Evolutionary conservation across 2,329 filamentous ascomycete genomes (phyloP).

Genomic region (Ilyonectria robusta): DNA sequence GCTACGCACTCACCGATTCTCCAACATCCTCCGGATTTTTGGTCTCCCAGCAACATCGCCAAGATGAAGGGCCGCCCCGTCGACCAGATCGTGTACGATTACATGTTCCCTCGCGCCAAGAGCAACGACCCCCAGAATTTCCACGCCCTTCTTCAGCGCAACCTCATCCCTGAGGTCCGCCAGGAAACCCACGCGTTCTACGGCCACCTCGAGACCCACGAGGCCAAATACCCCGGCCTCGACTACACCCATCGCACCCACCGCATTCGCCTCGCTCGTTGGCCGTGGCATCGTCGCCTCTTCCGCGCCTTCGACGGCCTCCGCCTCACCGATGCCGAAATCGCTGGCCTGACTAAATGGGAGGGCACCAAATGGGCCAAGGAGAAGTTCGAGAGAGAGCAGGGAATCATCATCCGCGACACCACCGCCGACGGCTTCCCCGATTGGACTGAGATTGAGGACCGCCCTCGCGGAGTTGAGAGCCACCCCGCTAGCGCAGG

Average conservation of each 20-base stretch:
- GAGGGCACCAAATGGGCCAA: conserved; percentile 88
- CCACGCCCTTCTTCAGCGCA: conserved; percentile 76
- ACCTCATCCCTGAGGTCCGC: conserved; percentile 82
- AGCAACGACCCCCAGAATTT: conserved; percentile 80
- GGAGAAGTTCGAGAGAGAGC: conserved; percentile 83
- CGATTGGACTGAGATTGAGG: conserved; percentile 62
- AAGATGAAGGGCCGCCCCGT: conserved; percentile 80
- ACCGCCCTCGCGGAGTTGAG: conserved; percentile 36
- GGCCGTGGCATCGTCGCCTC: conserved; percentile 81
- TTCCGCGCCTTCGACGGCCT: conserved; percentile 83
- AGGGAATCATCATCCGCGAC: conserved; percentile 78
- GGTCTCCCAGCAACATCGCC: conserved; percentile 31
- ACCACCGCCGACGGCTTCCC: conserved; percentile 79
- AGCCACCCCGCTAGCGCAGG: conserved; percentile 32
- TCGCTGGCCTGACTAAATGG: conserved; percentile 82
- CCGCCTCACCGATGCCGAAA: conserved; percentile 77
- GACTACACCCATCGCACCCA: conserved; percentile 83
- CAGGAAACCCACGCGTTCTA: conserved; percentile 85
- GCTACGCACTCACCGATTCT: not conserved
- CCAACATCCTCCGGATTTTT: conserved; percentile 10
- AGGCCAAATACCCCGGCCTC: conserved; percentile 85
- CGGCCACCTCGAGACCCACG: conserved; percentile 82
- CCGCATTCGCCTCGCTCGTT: conserved; percentile 82
- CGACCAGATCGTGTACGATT: conserved; percentile 81
- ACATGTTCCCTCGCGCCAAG: conserved; percentile 79